Evolutionary conservation across 345 rosid genomes (phyloP), one percentile per base, ranked within the genome.

Genomic region (Noccaea bulbosa): DNA sequence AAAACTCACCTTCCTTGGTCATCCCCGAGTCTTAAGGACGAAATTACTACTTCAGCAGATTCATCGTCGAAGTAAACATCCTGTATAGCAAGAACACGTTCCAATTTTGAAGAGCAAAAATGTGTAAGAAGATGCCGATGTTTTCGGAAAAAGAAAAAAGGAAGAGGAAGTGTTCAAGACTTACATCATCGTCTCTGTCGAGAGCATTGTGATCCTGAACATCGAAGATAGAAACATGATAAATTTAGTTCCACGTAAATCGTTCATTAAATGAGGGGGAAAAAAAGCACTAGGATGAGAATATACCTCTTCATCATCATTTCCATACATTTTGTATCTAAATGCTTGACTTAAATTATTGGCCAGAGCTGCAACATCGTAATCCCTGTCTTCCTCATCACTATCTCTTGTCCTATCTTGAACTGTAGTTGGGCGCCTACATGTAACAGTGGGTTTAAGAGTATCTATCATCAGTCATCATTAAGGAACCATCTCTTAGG

Each of bases 41-140:
- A 92, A 78, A 95, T 88, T 52, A 95, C 98, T 24, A 95, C 97
- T 83, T 92, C 99, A 22, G 99, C 97, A 49, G 98, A 90, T 80
- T 92, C 99, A 74, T 95, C 98, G 62, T 95, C 98, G 50, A 92
- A 95, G 86, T 88, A 92, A 17, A 95, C 92, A 81, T 95, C 97
- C 99, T 95, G 91, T 72, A 81, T 48, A 38, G 40, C 56, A 66
- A 11, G 22, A 70, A 57, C 63, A 50, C 44, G 56, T 39, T 58
- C 46, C 70, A 53, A 60, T 5, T 47, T 43, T 43, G 32, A 58
- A 43, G 20, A 49, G 50, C 52, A 41, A 50, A 62, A 55, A 20
- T 54, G 51, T 8, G 49, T 55, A 35, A 11, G 11, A 43, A 38
- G 35, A 64, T n/a, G 33, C 24, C 3, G 1, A 55, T 3, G 15